Conservation (phyloP, 768 basidiomycete species). For the Ramaria rubella region DNA sequence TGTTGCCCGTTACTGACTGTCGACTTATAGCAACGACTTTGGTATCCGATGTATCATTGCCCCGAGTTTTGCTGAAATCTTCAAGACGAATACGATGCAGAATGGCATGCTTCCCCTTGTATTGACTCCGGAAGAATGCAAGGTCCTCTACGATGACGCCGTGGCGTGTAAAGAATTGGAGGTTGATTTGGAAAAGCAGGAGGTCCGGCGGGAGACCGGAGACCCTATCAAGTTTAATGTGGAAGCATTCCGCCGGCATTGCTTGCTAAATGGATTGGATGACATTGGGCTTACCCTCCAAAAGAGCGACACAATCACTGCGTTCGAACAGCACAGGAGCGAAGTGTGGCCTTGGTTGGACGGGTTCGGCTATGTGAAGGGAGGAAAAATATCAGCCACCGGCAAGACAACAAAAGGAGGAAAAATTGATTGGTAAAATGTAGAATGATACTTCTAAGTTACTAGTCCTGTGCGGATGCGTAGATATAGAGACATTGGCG, state of each 20-base stretch:
- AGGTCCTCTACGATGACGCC: conserved; percentile 69
- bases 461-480: too few relatives aligned
- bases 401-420: conserved; percentile 28
- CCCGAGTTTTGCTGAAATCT: conserved; percentile 87
- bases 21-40: conserved; percentile 63
- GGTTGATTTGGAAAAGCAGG: conserved; percentile 78
- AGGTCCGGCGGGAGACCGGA: conserved; percentile 55
- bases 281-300: conserved; percentile 94
- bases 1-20: conserved; percentile 6
- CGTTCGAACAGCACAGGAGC: conserved; percentile 75
- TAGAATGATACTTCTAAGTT: neutral
- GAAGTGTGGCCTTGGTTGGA: conserved; percentile 93
- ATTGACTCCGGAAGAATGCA: conserved; percentile 65
- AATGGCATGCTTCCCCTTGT: conserved; percentile 85
- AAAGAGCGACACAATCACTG: conserved; percentile 59
- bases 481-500: too few relatives aligned
- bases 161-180: conserved; percentile 68
- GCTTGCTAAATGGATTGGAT: conserved; percentile 92
- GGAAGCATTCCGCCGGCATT: conserved; percentile 89
- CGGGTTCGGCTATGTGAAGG: conserved; percentile 80
- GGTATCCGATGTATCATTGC: conserved; percentile 85
- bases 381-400: conserved; percentile 54
- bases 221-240: conserved; percentile 66
- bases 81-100: conserved; percentile 84
- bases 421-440: conserved; percentile 67